phyloP scores from a whole-genome alignment of 1,284 basidiomycete species.

The Papiliotrema laurentii region DNA sequence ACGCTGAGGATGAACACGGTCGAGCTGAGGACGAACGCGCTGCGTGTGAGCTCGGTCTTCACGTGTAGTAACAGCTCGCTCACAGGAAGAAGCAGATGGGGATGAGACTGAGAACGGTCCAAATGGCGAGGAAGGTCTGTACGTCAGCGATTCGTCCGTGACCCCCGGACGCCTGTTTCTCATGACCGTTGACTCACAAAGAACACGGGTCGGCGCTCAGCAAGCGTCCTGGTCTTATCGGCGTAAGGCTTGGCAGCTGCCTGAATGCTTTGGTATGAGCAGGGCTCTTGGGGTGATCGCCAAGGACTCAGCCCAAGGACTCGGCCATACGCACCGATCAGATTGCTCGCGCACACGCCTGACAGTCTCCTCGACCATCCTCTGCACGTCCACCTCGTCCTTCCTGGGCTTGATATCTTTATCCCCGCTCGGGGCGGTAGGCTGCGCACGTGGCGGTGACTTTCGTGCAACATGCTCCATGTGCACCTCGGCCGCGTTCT shows the following conservation, averaged over 20 bases:
- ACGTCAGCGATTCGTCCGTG: conserved; percentile 1
- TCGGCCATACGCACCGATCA: conserved; percentile 23
- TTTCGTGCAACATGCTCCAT: not conserved
- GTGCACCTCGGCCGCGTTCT: conserved; percentile 5
- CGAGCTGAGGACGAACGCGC: conserved; percentile 23
- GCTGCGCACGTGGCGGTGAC: not conserved
- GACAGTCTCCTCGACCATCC: conserved; percentile 24
- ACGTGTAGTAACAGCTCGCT: conserved; percentile 4
- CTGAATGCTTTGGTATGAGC: conserved; percentile 21
- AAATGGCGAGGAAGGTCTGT: conserved; percentile 38
- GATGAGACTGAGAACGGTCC: conserved; percentile 26
- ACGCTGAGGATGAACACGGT: conserved; percentile 19
- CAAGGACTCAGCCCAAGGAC: not conserved
- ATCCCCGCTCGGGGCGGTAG: not conserved
- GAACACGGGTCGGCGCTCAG: conserved; percentile 32
- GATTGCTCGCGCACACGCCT: conserved; percentile 26
- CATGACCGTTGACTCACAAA: conserved; percentile 37
- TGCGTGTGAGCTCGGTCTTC: conserved; percentile 8
- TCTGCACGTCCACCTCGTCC: conserved; percentile 12
- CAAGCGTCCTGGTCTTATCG: conserved; percentile 24
- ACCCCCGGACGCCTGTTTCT: not conserved
- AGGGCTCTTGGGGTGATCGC: not conserved
- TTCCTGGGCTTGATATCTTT: conserved; percentile 3
- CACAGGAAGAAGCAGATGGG: conserved; percentile 30
- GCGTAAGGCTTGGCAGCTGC: conserved; percentile 29